Base-by-base conservation (phyloP, 164 flowering plant genomes). In the Macadamia tetraphylla region DNA sequence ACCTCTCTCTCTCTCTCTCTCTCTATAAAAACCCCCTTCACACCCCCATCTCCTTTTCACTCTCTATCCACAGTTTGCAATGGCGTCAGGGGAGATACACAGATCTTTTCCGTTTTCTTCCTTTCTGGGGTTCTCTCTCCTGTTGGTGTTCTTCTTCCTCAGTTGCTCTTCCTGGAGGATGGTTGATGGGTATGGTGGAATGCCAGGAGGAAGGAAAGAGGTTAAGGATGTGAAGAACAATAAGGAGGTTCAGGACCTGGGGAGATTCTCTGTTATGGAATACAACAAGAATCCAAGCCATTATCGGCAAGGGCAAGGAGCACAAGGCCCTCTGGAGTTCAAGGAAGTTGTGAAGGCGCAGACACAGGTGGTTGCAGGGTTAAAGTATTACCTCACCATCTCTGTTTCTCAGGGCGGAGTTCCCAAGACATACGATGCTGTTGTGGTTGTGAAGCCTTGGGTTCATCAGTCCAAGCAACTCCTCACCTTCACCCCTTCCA, bases 361-460 rank as follows among this genome's bases (percentile, higher is more conserved):
- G 74, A 71, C 51, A 29, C 92, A 87, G 76, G 88, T 87, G 70
- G 88, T 86, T 29, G 58, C 90, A 0, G 90, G 89, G 66, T 64
- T 81, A 9, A 86, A 87, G 40, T 86, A 87, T 67, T 83, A 74
- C 53, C 68, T 87, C 15, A 80, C 68, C 73, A 73, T 86, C 23
- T 61, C 65, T 23, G 86, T 83, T 10, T 57, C 58, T 13, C 58
- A 71, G 63, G 60, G 44, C 12, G 77, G 80, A 15, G 69, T 59
- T 0, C 64, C 61, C 8, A 71, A 40, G 70, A 23, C 66, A 60
- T 86, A 78, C 46, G 83, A 83, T 12, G 84, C 89, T 3, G 81
- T 74, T 32, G 87, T 86, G 55, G 82, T 86, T 30, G 85, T 87
- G 3, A 66, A 76, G 72, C 67, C 78, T 2, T 70, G 71, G 70